Percentiles rank a stretch among this genome's conserved stretches.
Evolutionary conservation across 352 stramenopile genomes (phyloP).

Genomic region (Phytophthora aleatoria): DNA sequence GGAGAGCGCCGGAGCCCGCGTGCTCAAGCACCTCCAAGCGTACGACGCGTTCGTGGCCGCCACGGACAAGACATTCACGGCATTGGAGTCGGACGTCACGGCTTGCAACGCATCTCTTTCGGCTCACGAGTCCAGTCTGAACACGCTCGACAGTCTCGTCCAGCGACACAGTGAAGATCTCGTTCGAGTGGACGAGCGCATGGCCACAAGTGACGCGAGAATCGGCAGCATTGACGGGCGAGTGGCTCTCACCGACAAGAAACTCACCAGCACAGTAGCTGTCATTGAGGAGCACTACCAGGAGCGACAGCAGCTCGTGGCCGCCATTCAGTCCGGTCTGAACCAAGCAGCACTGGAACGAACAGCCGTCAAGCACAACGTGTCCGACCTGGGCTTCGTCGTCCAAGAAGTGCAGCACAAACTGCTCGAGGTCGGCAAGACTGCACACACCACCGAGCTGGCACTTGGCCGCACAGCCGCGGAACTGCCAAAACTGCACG

Average conservation of each 20-base stretch:
- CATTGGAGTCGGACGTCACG: slow-evolving; percentile 34
- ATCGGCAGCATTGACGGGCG: slow-evolving; percentile 47
- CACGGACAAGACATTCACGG: slow-evolving; percentile 39
- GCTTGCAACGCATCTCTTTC: slow-evolving; percentile 34
- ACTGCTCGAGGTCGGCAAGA: slow-evolving; percentile 49
- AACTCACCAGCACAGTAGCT: slow-evolving; percentile 31
- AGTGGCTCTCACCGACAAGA: slow-evolving; percentile 52
- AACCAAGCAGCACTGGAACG: slow-evolving; percentile 49
- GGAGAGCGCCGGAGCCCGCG: slow-evolving; percentile 9
- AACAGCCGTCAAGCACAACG: slow-evolving; percentile 40
- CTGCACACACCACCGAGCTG: slow-evolving; percentile 46
- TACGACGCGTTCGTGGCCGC: slow-evolving; percentile 36
- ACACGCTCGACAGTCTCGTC: slow-evolving; percentile 31
- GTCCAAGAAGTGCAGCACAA: slow-evolving; percentile 58
- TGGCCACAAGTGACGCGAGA: slow-evolving; percentile 36
- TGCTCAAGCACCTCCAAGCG: slow-evolving; percentile 19
- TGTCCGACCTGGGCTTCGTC: slow-evolving; percentile 40
- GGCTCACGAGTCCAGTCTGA: slow-evolving; percentile 40
- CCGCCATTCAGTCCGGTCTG: slow-evolving; percentile 26
- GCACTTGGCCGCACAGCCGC: slow-evolving; percentile 44
- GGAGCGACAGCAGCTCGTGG: slow-evolving; percentile 41
- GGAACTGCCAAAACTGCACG: slow-evolving; percentile 61
- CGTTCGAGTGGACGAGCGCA: slow-evolving; percentile 32
- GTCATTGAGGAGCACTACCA: slow-evolving; percentile 54
- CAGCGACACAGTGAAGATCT: slow-evolving; percentile 45